A percentile compares a stretch with the other conserved stretches of the same genome.
phyloP scores from a whole-genome alignment of 495 filamentous ascomycete genomes.

The Penicillium paxilli region DNA sequence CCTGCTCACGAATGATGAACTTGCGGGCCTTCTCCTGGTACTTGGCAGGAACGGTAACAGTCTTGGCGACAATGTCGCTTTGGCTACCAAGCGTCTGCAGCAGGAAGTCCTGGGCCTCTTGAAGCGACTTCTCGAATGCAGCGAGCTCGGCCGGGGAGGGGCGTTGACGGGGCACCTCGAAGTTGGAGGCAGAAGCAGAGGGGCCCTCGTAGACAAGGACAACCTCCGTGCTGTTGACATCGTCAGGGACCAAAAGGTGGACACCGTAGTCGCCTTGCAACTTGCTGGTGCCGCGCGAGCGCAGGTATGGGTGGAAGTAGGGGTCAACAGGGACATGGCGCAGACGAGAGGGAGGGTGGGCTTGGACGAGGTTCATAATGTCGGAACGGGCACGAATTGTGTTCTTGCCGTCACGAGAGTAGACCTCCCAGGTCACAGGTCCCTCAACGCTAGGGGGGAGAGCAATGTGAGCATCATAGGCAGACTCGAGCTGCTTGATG shows the following conservation, averaged over 20 bases:
- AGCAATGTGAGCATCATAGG: constrained; percentile 78
- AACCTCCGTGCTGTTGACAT: constrained; percentile 62
- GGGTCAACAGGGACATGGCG: constrained; percentile 72
- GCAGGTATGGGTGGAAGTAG: constrained; percentile 81
- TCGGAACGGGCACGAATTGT: constrained; percentile 76
- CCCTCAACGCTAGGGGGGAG: constrained; percentile 64
- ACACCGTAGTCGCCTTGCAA: constrained; percentile 77
- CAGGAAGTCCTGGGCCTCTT: constrained; percentile 72
- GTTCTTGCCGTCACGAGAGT: constrained; percentile 80
- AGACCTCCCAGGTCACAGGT: constrained; percentile 78
- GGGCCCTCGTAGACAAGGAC: constrained; percentile 83
- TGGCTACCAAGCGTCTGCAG: constrained; percentile 68
- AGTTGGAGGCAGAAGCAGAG: constrained; percentile 51
- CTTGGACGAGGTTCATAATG: constrained; percentile 75
- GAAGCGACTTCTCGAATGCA: constrained; percentile 66
- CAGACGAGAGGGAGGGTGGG: constrained; percentile 76
- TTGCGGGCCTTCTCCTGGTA: constrained; percentile 77
- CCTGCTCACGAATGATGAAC: constrained; percentile 76
- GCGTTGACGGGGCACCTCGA: constrained; percentile 66
- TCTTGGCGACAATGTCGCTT: constrained; percentile 61
- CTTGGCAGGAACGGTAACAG: constrained; percentile 73
- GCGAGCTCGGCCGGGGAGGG: constrained; percentile 60
- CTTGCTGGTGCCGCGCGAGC: constrained; percentile 58
- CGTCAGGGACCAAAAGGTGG: constrained; percentile 71
- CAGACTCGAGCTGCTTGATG: constrained; percentile 73